These are phyloP conservation scores for Magnolia kwangsiensis DNA, from an alignment of 164 flowering plant genomes.

Conservation along the genomic window DNA sequence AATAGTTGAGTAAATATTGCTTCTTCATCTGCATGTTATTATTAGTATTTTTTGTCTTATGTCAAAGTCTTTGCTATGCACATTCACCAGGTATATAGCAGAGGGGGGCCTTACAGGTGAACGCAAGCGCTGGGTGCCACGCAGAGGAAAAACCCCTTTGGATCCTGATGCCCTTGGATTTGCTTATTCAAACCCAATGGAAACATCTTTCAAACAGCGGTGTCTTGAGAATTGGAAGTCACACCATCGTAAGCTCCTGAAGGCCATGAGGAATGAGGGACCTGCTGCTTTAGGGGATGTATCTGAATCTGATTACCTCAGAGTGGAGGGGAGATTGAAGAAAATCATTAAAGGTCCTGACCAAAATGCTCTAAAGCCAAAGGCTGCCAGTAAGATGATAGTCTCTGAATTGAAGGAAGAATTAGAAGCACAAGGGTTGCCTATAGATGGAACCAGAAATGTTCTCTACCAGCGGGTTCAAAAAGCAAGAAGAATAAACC, in stretches of 20 bases:
- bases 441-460: slow-evolving; percentile 94
- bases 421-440: slow-evolving; percentile 88
- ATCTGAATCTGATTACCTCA: slow-evolving; percentile 67
- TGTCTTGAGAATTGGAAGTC: slow-evolving; percentile 77
- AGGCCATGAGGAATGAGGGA: slow-evolving; percentile 63
- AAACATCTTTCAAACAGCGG: slow-evolving; percentile 89
- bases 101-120: slow-evolving; percentile 99
- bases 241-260: slow-evolving; percentile 78
- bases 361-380: slow-evolving; percentile 74
- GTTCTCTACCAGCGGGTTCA: slow-evolving; percentile 97
- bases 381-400: slow-evolving; percentile 98
- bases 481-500: slow-evolving; percentile 96
- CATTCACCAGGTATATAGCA: slow-evolving; percentile 57
- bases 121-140: slow-evolving; percentile 97
- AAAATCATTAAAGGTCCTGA: slow-evolving; percentile 87
- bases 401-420: slow-evolving; percentile 92
- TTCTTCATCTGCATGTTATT: not conserved
- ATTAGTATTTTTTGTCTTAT: not conserved
- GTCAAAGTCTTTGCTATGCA: slow-evolving; percentile 5
- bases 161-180: slow-evolving; percentile 93
- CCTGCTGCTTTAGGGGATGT: slow-evolving; percentile 60
- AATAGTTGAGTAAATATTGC: not conserved
- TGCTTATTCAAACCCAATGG: slow-evolving; percentile 75
- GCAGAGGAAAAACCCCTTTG: slow-evolving; percentile 88
- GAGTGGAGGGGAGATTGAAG: slow-evolving; percentile 76